Base-by-base conservation (phyloP, 495 filamentous ascomycete species). In the Penicillium crystallinum region DNA sequence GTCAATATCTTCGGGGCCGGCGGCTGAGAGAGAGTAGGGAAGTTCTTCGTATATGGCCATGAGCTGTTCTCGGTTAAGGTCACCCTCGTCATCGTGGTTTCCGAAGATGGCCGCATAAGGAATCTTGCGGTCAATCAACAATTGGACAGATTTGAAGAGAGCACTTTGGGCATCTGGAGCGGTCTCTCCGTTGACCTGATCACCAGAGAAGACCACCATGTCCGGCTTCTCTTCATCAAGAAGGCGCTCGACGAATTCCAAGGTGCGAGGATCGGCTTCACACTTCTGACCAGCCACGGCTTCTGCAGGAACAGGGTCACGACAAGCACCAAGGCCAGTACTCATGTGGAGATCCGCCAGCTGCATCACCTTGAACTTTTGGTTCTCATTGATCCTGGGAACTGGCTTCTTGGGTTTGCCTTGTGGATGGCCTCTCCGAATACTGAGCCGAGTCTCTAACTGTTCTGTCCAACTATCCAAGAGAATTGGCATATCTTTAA, bases 321-420 rank as follows among this genome's bases (percentile, higher is more conserved):
- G 80, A 61, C 93, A 98, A 14, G 64, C 56, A 6, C 95, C 93
- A 6, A 89, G 75, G 25, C 95, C 93, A 2, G 93, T 98, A 53
- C 87, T 89, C 53, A 98, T 66, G 69, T 98, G 93, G 48, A 96
- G 61, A 75, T 98, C 93, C 39, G 91, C 85, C 44, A 93, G 65
- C 66, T 98, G 93, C 80, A 98, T 84, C 52, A 98, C 95, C 72
- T 97, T 97, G 71, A 97, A 97, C 54, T 85, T 87, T n/a, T 91
- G 91, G 66, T 95, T 87, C 23, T 92, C 88, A 43, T 80, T 78
- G 49, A 98, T 86, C 45, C 83, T 78, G 12, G 85, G 88, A n/a
- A 76, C 69, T 0, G 89, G 86, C 59, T 83, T 88, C 54, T 81
- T 75, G 12, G 68, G 57, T 50, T 80, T 77, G 2, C 71, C 55